A percentile compares a stretch with the other conserved stretches of the same genome.
phyloP scores from a whole-genome alignment of 305 asterid species.

The Salvia sclarea region DNA sequence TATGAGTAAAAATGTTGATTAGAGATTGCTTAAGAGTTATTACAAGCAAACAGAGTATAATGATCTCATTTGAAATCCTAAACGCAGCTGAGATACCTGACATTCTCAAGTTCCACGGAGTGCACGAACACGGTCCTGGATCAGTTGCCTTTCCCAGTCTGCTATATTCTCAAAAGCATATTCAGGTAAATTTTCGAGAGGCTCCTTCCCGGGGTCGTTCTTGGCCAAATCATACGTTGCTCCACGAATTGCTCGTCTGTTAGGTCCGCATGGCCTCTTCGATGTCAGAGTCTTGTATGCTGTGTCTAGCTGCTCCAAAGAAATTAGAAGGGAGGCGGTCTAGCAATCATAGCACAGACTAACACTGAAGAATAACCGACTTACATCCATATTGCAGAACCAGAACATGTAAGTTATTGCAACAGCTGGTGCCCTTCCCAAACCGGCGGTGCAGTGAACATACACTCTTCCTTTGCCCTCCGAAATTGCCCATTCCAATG shows the following conservation, averaged over 20 bases:
- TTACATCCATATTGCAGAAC: slow-evolving; percentile 77
- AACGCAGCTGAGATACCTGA: background rate
- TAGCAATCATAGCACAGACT: background rate
- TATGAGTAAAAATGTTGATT: too few relatives aligned
- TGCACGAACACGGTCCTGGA: slow-evolving; percentile 68
- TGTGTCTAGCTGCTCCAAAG: slow-evolving; percentile 54
- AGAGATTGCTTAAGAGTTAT: too few relatives aligned
- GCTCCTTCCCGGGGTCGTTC: slow-evolving; percentile 71
- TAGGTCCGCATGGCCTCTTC: slow-evolving; percentile 91
- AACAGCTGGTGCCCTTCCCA: slow-evolving; percentile 93
- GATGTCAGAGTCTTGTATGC: slow-evolving; percentile 66
- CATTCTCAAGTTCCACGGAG: slow-evolving; percentile 52
- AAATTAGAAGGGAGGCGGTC: slow-evolving; percentile 6
- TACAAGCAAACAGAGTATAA: too few relatives aligned
- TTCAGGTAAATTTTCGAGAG: slow-evolving; percentile 71
- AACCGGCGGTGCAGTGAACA: slow-evolving; percentile 93
- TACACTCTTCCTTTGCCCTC: slow-evolving; percentile 83
- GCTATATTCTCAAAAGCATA: slow-evolving; percentile 68
- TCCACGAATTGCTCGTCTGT: slow-evolving; percentile 70
- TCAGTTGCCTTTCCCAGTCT: slow-evolving; percentile 79
- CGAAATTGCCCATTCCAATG: slow-evolving; percentile 68
- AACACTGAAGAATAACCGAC: slow-evolving; percentile 13
- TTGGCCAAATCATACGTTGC: slow-evolving; percentile 89
- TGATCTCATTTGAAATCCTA: background rate
- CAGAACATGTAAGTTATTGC: slow-evolving; percentile 95